Evolutionary conservation across 139 green algal genomes (phyloP), one percentile per base, ranked within the genome.

Genomic region (Ulvella scutata): DNA sequence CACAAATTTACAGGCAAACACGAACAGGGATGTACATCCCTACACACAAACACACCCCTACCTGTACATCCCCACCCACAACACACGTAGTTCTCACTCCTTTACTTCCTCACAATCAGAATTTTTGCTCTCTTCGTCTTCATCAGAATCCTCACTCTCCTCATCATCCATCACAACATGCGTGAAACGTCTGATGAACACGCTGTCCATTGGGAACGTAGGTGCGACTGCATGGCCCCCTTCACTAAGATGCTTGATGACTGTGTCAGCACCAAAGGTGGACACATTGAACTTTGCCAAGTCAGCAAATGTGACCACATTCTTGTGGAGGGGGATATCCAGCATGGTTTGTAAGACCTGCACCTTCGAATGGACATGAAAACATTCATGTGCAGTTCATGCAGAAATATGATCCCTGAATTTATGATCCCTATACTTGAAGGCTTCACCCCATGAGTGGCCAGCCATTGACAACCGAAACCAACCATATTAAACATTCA

Each of bases 231-330:
- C 51, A 67, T 67, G n/a, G 33, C 51, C 51, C 33, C 51, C 51
- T 10, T n/a, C 51, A 36, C n/a, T 67, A 29, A 67, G 51, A 23
- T 67, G 51, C 9, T 26, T n/a, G 33, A 67, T 67, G 51, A 67
- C 33, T 34, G 51, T 26, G 33, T 67, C 51, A 10, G 51, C 51
- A 9, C 51, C 51, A 67, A 67, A 67, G 2, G 51, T 67, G 10
- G 51, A 67, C 33, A 67, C 51, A 67, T 67, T 67, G 51, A 67
- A 67, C 17, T 67, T 67, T 31, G 51, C 51, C 51, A 67, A 29
- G 17, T 67, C 51, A 36, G 51, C 31, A 26, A 67, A 67, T n/a
- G n/a, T 67, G 51, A 67, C 51, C 31, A 67, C 51, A 26, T 29
- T 67, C 17, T 67, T 67, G 17, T 26, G 10, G 51, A 67, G n/a